A percentile compares a stretch with the other conserved stretches of the same genome.
Conservation (phyloP, 2,329 filamentous ascomycete species). For the Talaromyces piceae region DNA sequence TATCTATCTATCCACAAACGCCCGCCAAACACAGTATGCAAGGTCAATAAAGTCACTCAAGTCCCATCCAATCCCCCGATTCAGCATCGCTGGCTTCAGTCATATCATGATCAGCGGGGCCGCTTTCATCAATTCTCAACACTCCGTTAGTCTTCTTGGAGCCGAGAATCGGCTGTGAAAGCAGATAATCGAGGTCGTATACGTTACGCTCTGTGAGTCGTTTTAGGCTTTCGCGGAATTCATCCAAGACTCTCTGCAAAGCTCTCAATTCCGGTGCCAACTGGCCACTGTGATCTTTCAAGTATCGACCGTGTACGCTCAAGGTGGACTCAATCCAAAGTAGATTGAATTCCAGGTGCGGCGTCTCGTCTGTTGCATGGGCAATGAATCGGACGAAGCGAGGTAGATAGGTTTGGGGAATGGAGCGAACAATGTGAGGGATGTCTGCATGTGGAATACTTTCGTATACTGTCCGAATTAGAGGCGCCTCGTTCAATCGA, state of each 20-base stretch:
- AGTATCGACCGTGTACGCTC: conserved; percentile 73
- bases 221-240: conserved; percentile 75
- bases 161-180: conserved; percentile 44
- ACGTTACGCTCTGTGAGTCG: conserved; percentile 79
- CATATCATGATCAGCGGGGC: conserved; percentile 11
- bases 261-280: conserved; percentile 79
- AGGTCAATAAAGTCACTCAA: conserved; percentile 35
- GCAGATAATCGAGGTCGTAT: conserved; percentile 80
- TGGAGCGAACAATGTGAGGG: conserved; percentile 64
- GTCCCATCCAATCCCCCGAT: conserved; percentile 47
- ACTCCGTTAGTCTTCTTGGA: conserved; percentile 20
- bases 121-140: conserved; percentile 25
- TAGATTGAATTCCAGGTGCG: conserved; percentile 90
- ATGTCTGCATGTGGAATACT: conserved; percentile 70
- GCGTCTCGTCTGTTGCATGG: conserved; percentile 77
- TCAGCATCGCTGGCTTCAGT: conserved; percentile 27
- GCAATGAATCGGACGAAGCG: conserved; percentile 82
- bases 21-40: conserved; percentile 15
- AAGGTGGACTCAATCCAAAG: conserved; percentile 81
- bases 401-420: conserved; percentile 80
- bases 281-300: conserved; percentile 71
- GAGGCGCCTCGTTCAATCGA: conserved; percentile 75
- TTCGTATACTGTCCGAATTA: conserved; percentile 82
- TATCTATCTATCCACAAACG: conserved; percentile 20
- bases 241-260: conserved; percentile 70